Base-by-base conservation (phyloP, 2,329 filamentous ascomycete genomes). In the Ophiosphaerella korrae region DNA sequence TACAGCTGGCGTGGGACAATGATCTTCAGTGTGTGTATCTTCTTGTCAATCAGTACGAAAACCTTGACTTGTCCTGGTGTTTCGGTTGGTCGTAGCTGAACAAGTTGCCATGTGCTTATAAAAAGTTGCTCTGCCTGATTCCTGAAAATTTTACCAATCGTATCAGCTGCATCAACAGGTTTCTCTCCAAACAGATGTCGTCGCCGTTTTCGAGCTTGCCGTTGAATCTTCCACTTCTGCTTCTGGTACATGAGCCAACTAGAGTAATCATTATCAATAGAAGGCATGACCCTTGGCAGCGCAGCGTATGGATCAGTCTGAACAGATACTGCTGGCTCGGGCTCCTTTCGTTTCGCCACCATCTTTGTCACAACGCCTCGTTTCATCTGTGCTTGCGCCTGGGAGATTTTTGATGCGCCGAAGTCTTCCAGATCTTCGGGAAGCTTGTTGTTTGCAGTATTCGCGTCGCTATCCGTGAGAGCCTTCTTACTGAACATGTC, bases 181-280 rank as follows among this genome's bases (percentile, higher is more conserved):
- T 88, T 87, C 65, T 99, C 93, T 52, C 94, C 94, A 65, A 99
- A 99, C 1, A 99, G 80, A 71, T 99, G 94, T 42, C 93, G 85
- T 57, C 95, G 84, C 37, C 93, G 87, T 53, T 88, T 82, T 18
- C 94, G 86, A 31, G 93, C 92, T 71, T 96, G 89, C 68, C 92
- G 96, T 71, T 99, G 94, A 33, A 97, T 88, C 77, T 93, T 97
- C 94, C 94, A 99, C 75, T 99, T 99, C 77, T 92, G 86, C 75
- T 99, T 99, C 71, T 99, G 94, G 67, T 97, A 97, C 67, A 88
- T 83, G 45, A 99, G 74, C 79, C 96, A 99, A 0, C 85, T 90
- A 14, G 85, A 78, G 62, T 99, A 99, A 73, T 99, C 88, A 42
- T 94, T 86, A 0, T 86, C 89, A 16, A 94, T 89, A 21, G 83